Conservation (phyloP, 2,329 filamentous ascomycete genomes). For the Fusarium sp. region DNA sequence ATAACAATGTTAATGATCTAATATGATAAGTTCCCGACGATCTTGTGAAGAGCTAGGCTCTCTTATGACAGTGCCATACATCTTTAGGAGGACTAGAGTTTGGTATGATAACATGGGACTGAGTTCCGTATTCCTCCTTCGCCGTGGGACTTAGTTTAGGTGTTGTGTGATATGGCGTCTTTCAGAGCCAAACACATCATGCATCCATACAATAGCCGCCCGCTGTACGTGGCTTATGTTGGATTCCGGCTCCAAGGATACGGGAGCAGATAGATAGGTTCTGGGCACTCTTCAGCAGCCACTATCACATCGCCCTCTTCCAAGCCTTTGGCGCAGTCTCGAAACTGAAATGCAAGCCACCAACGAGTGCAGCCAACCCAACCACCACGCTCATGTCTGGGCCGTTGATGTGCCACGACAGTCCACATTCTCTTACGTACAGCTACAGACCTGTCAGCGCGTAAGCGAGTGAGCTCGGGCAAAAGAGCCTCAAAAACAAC, state of each 20-base stretch:
- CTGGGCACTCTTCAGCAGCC: background rate
- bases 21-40: no score
- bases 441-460: background rate
- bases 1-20: background rate
- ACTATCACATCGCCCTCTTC: background rate
- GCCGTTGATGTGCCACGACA: background rate
- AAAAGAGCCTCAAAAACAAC: conserved; percentile 2
- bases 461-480: background rate
- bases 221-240: background rate
- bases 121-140: background rate
- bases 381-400: background rate
- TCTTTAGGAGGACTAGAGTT: background rate
- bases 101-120: background rate
- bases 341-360: background rate
- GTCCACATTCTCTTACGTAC: conserved; percentile 6
- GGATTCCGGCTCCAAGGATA: background rate
- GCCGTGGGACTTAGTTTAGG: background rate
- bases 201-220: background rate
- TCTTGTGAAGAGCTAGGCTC: no score
- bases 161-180: background rate
- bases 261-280: background rate
- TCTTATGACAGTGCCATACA: no score
- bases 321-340: background rate
- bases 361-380: background rate
- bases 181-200: background rate